These are phyloP conservation scores for Boletellus sp. DNA, from an alignment of 768 basidiomycete genomes.

Conservation along the genomic window DNA sequence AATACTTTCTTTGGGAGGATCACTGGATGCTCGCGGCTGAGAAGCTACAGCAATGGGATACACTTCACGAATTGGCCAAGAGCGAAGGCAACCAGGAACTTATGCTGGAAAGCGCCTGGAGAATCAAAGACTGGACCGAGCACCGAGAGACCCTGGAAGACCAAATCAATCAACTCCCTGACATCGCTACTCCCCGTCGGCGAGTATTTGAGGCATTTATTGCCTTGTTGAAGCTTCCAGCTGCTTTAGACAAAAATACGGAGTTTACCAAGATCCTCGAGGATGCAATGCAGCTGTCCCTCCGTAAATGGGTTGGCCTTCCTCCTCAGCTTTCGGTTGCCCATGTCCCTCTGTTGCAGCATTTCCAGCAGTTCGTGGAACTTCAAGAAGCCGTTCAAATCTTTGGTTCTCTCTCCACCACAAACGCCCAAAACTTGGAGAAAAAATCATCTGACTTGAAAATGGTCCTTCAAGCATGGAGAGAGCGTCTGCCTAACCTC, in stretches of 20 bases:
- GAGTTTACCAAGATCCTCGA: constrained; percentile 89
- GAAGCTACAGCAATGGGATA: constrained; percentile 98
- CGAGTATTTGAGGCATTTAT: constrained; percentile 97
- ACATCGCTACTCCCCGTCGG: constrained; percentile 90
- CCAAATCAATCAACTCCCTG: constrained; percentile 74
- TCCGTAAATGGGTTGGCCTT: constrained; percentile 92
- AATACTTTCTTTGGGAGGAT: constrained; percentile 98
- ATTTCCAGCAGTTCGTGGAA: constrained; percentile 99
- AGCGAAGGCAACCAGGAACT: constrained; percentile 89
- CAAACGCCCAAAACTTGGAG: constrained; percentile 85
- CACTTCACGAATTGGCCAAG: constrained; percentile 85
- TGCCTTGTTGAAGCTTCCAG: constrained; percentile 81
- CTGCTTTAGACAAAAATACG: constrained; percentile 73
- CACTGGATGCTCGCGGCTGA: constrained; percentile 96
- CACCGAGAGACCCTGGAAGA: constrained; percentile 75
- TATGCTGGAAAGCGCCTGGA: constrained; percentile 92
- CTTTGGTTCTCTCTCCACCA: constrained; percentile 83
- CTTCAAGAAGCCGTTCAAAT: constrained; percentile 94
- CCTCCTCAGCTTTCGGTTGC: constrained; percentile 85
- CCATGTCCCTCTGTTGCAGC: constrained; percentile 90
- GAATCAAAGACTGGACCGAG: constrained; percentile 88
- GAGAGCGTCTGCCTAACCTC: constrained; percentile 91
- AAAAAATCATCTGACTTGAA: constrained; percentile 95
- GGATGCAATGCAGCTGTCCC: constrained; percentile 93
- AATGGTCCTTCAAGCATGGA: constrained; percentile 94